Evolutionary conservation across 306 rosid genomes (phyloP), one percentile per base, ranked within the genome.

Genomic region (Neltuma alba): DNA sequence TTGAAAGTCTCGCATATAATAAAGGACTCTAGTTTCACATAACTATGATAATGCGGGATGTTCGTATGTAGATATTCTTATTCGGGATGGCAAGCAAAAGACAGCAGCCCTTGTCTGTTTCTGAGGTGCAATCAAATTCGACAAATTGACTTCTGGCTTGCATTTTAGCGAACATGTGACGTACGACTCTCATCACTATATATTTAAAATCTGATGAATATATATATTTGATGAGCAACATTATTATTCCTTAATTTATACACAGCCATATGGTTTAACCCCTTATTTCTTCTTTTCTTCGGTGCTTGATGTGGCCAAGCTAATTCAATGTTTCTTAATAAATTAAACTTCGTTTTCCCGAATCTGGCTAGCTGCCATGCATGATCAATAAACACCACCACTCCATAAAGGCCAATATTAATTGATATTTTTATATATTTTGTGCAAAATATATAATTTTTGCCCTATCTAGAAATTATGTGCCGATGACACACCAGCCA

Each of bases 291-390:
- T 64, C 1, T 15, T 25, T 58, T 1, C 30, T 58, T 27, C 2
- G 6, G 25, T 16, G 18, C 41, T 15, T 30, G 69, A 63, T 33
- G 42, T 63, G n/a, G n/a, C n/a, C n/a, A n/a, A n/a, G n/a, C n/a
- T n/a, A n/a, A n/a, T n/a, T n/a, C n/a, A n/a, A n/a, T n/a, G n/a
- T n/a, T 55, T 23, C 33, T 55, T 58, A 27, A 13, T 58, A 58
- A 15, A 30, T n/a, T n/a, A n/a, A n/a, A 58, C 65, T 57, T 12
- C n/a, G 13, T 14, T 14, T 58, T 30, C 65, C 27, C 34, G 8
- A 58, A 28, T 58, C 65, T 58, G n/a, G n/a, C n/a, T n/a, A 60
- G n/a, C 66, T 60, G 38, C 66, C 38, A 60, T 60, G 66, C 66
- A 27, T 30, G 36, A 28, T 60, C 66, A 27, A 58, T n/a, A n/a